A percentile compares a stretch with the other conserved stretches of the same genome.
Evolutionary conservation across 345 rosid species (phyloP).

Genomic region (Populus tremula): DNA sequence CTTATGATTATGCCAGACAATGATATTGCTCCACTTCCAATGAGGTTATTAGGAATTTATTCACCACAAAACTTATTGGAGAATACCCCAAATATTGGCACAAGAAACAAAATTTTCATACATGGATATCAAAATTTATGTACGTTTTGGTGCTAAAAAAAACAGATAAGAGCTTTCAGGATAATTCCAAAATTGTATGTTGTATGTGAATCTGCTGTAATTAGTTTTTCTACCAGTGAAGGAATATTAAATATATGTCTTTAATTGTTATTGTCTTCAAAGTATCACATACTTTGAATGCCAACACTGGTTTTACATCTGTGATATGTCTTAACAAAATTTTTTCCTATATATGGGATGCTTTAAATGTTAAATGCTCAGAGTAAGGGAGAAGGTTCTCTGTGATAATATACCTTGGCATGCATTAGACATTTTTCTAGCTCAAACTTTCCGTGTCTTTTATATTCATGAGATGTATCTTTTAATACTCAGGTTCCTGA

Average conservation of each 20-base stretch:
- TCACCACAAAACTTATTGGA: not conserved
- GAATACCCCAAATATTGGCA: not conserved
- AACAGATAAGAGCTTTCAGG: not conserved
- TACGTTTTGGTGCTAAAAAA: not conserved
- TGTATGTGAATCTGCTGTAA: not conserved
- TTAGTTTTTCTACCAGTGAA: not conserved
- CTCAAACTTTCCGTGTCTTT: not conserved
- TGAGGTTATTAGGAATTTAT: not conserved
- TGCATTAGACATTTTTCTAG: not conserved
- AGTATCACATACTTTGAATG: not conserved
- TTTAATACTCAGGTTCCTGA: constrained; percentile 83
- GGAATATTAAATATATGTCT: not conserved
- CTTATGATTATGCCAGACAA: constrained; percentile 4
- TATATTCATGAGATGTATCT: constrained; percentile 10
- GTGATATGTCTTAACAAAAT: not conserved
- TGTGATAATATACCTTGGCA: not conserved
- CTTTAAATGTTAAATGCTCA: not conserved
- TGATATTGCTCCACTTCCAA: not conserved
- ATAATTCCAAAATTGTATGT: not conserved
- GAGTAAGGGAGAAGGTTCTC: not conserved
- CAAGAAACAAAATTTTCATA: not conserved
- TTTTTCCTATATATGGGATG: not conserved
- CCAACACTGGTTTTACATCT: not conserved
- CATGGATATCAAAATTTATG: not conserved
- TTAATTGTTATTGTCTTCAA: not conserved